These are phyloP conservation scores for Kodamaea suecica DNA, from an alignment of 1,139 yeast genomes.

Conservation along the genomic window DNA sequence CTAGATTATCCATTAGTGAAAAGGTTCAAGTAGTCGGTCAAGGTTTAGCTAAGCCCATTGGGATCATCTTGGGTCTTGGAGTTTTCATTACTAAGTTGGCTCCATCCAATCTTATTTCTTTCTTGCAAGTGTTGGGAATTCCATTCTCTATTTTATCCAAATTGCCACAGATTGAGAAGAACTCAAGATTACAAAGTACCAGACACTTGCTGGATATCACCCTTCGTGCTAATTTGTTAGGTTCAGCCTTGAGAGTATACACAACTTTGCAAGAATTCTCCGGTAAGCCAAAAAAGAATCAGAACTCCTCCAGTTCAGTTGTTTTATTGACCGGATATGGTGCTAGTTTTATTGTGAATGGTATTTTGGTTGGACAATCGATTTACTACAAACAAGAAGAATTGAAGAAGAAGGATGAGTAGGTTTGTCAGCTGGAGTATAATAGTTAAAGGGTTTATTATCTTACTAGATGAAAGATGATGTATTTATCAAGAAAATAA, in stretches of 20 bases:
- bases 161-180: constrained; percentile 53
- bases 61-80: constrained; percentile 25
- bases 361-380: constrained; percentile 22
- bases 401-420: constrained; percentile 8
- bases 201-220: constrained; percentile 54
- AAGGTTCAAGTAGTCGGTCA: constrained; percentile 12
- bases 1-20: constrained; percentile 10
- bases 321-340: constrained; percentile 26
- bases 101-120: constrained; percentile 28
- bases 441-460: no score
- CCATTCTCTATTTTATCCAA: constrained; percentile 54
- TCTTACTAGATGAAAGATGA: no score
- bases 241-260: constrained; percentile 55
- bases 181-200: constrained; percentile 48
- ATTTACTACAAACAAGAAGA: constrained; percentile 11
- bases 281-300: constrained; percentile 10
- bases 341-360: constrained; percentile 21
- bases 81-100: constrained; percentile 33
- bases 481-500: no score
- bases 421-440: no score
- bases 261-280: constrained; percentile 43
- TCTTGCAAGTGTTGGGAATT: constrained; percentile 49
- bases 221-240: constrained; percentile 53
- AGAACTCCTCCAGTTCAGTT: constrained; percentile 13
- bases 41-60: constrained; percentile 24